phyloP scores from a whole-genome alignment of 805 yeast genomes.

The Pichia ethanolica region DNA sequence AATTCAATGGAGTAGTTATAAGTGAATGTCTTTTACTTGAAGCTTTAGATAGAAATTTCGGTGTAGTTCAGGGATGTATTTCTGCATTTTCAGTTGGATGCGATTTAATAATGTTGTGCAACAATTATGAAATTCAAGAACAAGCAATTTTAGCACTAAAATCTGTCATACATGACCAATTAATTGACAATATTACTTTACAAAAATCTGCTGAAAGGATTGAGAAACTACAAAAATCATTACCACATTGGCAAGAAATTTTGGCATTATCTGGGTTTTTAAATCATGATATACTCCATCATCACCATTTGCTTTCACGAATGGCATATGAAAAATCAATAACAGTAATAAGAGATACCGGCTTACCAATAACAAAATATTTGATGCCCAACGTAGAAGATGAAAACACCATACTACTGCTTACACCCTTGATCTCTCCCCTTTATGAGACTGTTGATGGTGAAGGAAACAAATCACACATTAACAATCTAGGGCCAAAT shows the following conservation, averaged over 20 bases:
- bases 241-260: slow-evolving; percentile 37
- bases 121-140: slow-evolving; percentile 43
- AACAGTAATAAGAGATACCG: slow-evolving; percentile 47
- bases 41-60: slow-evolving; percentile 53
- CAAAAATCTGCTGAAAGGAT: slow-evolving; percentile 38
- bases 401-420: slow-evolving; percentile 22
- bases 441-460: slow-evolving; percentile 16
- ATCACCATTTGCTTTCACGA: slow-evolving; percentile 37
- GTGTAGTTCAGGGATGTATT: slow-evolving; percentile 59
- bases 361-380: slow-evolving; percentile 41
- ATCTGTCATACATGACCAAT: slow-evolving; percentile 28
- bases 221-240: slow-evolving; percentile 34
- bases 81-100: slow-evolving; percentile 59
- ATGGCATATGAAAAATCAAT: slow-evolving; percentile 44
- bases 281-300: slow-evolving; percentile 29
- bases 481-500: neutral
- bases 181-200: slow-evolving; percentile 34
- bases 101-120: slow-evolving; percentile 57
- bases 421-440: slow-evolving; percentile 31
- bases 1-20: slow-evolving; percentile 49
- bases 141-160: slow-evolving; percentile 43
- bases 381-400: slow-evolving; percentile 23
- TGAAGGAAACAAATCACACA: slow-evolving; percentile 8
- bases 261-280: slow-evolving; percentile 28
- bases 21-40: slow-evolving; percentile 60